A percentile compares a stretch with the other conserved stretches of the same genome.
phyloP scores from a whole-genome alignment of 2,329 filamentous ascomycete genomes.

The Trematosphaeria pertusa region DNA sequence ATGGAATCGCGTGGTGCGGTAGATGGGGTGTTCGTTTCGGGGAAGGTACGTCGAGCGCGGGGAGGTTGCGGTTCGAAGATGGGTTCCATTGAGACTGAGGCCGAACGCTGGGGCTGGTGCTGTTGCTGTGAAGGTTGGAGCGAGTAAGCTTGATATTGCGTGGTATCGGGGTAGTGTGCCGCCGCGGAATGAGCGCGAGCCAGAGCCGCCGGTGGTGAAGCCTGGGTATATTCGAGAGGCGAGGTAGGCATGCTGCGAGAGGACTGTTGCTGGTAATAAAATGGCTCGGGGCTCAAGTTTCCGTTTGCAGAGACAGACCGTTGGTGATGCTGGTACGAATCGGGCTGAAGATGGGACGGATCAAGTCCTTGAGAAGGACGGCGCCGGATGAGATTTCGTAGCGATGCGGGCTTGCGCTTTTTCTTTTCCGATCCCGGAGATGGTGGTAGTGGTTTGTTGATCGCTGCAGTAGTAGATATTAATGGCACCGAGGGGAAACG shows the following conservation, averaged over 20 bases:
- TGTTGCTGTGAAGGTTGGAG: constrained; percentile 12
- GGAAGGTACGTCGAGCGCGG: constrained; percentile 35
- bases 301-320: constrained; percentile 28
- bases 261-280: constrained; percentile 27
- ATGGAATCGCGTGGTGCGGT: constrained; percentile 26
- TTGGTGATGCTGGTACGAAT: constrained; percentile 24
- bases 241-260: constrained; percentile 46
- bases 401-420: constrained; percentile 27
- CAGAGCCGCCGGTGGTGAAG: constrained; percentile 16
- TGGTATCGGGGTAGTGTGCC: constrained; percentile 20
- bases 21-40: constrained; percentile 26
- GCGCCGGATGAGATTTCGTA: constrained; percentile 37
- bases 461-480: constrained; percentile 30
- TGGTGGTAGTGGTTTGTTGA: constrained; percentile 41
- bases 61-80: constrained; percentile 30
- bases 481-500: constrained; percentile 19
- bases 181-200: constrained; percentile 33
- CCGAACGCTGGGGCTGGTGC: no score
- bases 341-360: constrained; percentile 30
- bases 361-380: constrained; percentile 29
- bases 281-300: constrained; percentile 31
- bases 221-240: constrained; percentile 28
- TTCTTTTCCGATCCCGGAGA: constrained; percentile 32
- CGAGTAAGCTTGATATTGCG: constrained; percentile 25
- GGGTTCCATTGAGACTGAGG: constrained; percentile 24